Base-by-base conservation (phyloP, 2,329 filamentous ascomycete species). In the Diplodia mutila region DNA sequence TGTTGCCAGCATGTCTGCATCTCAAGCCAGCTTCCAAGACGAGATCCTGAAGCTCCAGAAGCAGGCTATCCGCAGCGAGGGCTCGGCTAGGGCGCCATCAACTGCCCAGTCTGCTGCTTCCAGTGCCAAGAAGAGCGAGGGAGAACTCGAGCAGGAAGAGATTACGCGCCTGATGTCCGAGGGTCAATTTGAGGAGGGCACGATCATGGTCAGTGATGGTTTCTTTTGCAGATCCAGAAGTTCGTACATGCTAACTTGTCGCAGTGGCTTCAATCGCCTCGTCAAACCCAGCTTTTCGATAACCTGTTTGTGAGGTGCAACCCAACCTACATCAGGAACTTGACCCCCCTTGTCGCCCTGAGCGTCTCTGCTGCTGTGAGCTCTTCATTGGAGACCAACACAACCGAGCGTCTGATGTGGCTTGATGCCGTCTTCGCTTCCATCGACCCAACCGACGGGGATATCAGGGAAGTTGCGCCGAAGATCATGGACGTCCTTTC, bases 1-100 rank as follows among this genome's bases (percentile, higher is more conserved):
- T 53, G 85, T 94, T 27, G 86, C 88, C 48, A 86, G 86, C 14
- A 89, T 94, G 89, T 89, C 89, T 5, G 80, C 86, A 5, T 85
- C 86, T 1, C 91, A 94, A 78, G 80, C 86, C 4, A 85, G 90
- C 66, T 88, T 93, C 71, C 90, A 93, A 76, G 85, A 85, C 39
- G 79, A 84, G 72, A 75, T 84, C 11, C 69, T 76, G 21, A 80
- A 80, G 72, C 71, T 83, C 49, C 81, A 83, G 70, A 76, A 78
- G 57, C 73, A 77, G 29, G 66, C 82, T 21, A 73, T 80, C 9
- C 81, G 77, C 71, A 71, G 69, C 53, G 68, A 67, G 21, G 66
- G 18, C 52, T 51, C 85, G 86, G 71, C 83, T 86, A 71, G 81
- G 84, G 70, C 75, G 25, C 21, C 59, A 71, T 25, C 70, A 72